Evolutionary conservation across 768 basidiomycete species (phyloP).

Genomic region (Tylopilus felleus): DNA sequence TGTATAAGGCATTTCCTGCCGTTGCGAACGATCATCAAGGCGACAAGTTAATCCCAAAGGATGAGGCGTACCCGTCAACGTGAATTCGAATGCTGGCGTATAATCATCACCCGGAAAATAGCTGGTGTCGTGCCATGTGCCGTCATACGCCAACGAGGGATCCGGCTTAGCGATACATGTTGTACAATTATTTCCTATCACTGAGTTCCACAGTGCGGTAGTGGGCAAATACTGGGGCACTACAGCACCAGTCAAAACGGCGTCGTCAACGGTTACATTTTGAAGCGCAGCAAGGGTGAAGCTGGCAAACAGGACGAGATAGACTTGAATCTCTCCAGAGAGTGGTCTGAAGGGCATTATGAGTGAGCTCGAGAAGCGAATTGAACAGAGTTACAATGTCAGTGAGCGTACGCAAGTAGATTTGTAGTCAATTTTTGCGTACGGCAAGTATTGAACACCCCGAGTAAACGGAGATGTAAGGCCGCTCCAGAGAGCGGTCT

Average conservation of each 20-base stretch:
- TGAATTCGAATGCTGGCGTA: slow-evolving; percentile 3
- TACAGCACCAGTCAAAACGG: slow-evolving; percentile 2
- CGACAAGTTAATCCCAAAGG: background rate
- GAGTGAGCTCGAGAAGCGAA: background rate
- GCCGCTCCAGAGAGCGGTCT: no score
- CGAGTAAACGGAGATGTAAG: no score
- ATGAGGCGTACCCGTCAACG: slow-evolving; percentile 9
- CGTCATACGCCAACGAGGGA: slow-evolving; percentile 2
- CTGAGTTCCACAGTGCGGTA: background rate
- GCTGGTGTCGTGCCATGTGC: slow-evolving; percentile 19
- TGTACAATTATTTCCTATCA: slow-evolving; percentile 4
- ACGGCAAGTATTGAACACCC: no score
- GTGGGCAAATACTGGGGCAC: slow-evolving; percentile 10
- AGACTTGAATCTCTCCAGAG: background rate
- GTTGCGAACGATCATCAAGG: background rate
- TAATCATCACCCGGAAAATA: background rate
- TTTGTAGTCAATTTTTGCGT: no score
- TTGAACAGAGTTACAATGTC: background rate
- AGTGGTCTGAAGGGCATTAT: background rate
- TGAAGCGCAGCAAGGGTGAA: slow-evolving; percentile 3
- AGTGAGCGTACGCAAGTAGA: no score
- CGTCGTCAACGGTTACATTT: slow-evolving; percentile 19
- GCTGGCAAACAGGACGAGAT: background rate
- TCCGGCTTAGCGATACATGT: background rate
- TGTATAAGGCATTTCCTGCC: slow-evolving; percentile 17